Base-by-base conservation (phyloP, 345 rosid genomes). In the Eucalyptus decipiens region DNA sequence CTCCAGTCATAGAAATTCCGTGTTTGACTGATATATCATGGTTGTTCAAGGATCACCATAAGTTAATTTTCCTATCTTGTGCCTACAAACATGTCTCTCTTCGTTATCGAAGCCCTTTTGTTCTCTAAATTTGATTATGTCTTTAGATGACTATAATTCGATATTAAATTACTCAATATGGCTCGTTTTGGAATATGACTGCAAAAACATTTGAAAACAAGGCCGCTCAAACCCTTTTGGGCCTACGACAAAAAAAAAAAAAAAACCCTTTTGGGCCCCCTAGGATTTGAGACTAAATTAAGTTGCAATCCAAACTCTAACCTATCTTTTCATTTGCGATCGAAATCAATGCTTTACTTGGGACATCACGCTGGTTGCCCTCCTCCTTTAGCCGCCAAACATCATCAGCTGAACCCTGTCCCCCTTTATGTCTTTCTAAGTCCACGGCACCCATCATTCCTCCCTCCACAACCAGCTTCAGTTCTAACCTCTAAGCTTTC, bases 361-460 rank as follows among this genome's bases (percentile, higher is more conserved):
- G 50, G 54, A 87, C 32, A 5, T 87, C 88, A 17, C 83, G 34
- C 58, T 5, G 54, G 5, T 26, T 65, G 49, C 88, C 87, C 89
- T 91, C 89, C 92, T 87, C 89, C 91, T 88, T 60, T 88, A 81
- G 89, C 86, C 88, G 91, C 89, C 89, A 92, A 93, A 88, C 43
- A 72, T 34, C 43, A 72, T 72, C 81, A 72, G 23, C 81, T 19
- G 43, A 72, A 72, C 93, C 92, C 95, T 91, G 87, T 60, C 89
- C 49, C 86, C 76, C 88, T 89, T 49, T 69, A 58, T 37, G 43
- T 86, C 81, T 58, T 83, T 45, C 54, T 86, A 19, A 17, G 42
- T 47, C 62, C 87, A 3, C 67, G 2, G 87, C 65, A 34, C 21
- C 40, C 50, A 0, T 42, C 34, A 30, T 28, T 13, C 52, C 83